A percentile compares a stretch with the other conserved stretches of the same genome.
phyloP scores from a whole-genome alignment of 495 filamentous ascomycete species.

The Xylaria bambusicola region DNA sequence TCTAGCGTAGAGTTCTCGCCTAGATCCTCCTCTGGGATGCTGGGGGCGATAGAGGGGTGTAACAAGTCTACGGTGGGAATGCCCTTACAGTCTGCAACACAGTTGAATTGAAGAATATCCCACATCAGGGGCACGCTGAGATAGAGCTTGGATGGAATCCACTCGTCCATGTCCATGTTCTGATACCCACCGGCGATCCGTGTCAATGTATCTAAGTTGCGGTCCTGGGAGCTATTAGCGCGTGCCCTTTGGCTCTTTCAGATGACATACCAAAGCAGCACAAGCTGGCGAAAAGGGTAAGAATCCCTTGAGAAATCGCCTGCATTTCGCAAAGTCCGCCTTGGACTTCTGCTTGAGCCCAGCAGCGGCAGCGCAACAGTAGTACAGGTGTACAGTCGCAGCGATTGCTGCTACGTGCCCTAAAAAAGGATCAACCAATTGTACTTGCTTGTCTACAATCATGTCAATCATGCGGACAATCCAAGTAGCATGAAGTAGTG shows the following conservation, averaged over 20 bases:
- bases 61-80: conserved; percentile 27
- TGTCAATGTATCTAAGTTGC: conserved; percentile 45
- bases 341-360: conserved; percentile 50
- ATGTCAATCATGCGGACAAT: conserved; percentile 53
- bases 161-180: conserved; percentile 43
- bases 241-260: not conserved
- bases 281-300: conserved; percentile 44
- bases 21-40: conserved; percentile 28
- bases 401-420: conserved; percentile 48
- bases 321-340: conserved; percentile 47
- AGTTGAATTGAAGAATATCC: conserved; percentile 48
- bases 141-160: conserved; percentile 49
- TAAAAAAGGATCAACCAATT: conserved; percentile 49
- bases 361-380: conserved; percentile 47
- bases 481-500: conserved; percentile 50
- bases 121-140: conserved; percentile 55
- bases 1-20: conserved; percentile 40
- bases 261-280: conserved; percentile 36
- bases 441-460: conserved; percentile 48
- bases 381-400: conserved; percentile 50
- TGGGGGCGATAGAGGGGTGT: conserved; percentile 33
- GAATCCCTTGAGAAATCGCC: conserved; percentile 45
- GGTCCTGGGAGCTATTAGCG: conserved; percentile 31
- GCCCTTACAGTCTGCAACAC: conserved; percentile 23
- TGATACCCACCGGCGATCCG: conserved; percentile 48